These are phyloP conservation scores for Vicia villosa DNA, from an alignment of 306 rosid genomes.

Conservation along the genomic window DNA sequence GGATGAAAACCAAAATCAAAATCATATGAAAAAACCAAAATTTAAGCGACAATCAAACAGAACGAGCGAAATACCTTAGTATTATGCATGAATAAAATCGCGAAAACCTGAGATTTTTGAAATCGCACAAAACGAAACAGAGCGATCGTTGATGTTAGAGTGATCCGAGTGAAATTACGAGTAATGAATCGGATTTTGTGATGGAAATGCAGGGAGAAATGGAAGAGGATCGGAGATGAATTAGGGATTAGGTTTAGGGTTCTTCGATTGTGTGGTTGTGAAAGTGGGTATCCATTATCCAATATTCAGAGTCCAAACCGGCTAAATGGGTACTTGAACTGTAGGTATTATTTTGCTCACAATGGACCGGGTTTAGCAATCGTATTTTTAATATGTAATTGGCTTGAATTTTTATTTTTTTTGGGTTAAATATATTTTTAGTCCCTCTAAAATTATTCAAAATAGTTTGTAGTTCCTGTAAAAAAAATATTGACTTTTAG, in stretches of 20 bases:
- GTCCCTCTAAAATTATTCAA: too few species aligned
- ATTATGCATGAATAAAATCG: not conserved
- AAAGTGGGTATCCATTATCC: slow-evolving; percentile 15
- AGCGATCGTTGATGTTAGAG: not conserved
- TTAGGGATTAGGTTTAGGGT: not conserved
- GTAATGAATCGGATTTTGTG: not conserved
- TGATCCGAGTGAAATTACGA: not conserved
- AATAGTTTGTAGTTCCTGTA: too few species aligned
- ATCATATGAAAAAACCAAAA: not conserved
- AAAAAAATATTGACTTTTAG: too few species aligned
- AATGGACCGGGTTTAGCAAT: slow-evolving; percentile 1
- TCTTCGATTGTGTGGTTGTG: not conserved
- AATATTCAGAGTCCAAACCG: not conserved
- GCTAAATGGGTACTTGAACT: not conserved
- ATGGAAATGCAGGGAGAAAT: not conserved
- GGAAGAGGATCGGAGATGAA: not conserved
- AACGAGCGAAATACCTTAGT: not conserved
- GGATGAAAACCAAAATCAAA: not conserved
- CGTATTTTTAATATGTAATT: not conserved
- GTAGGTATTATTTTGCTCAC: not conserved
- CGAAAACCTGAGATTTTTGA: not conserved
- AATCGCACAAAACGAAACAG: not conserved
- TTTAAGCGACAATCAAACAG: not conserved
- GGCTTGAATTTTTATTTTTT: too few species aligned
- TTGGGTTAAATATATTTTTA: too few species aligned